Evolutionary conservation across 1,284 basidiomycete species (phyloP).

Genomic region (Cystobasidium slooffiae): DNA sequence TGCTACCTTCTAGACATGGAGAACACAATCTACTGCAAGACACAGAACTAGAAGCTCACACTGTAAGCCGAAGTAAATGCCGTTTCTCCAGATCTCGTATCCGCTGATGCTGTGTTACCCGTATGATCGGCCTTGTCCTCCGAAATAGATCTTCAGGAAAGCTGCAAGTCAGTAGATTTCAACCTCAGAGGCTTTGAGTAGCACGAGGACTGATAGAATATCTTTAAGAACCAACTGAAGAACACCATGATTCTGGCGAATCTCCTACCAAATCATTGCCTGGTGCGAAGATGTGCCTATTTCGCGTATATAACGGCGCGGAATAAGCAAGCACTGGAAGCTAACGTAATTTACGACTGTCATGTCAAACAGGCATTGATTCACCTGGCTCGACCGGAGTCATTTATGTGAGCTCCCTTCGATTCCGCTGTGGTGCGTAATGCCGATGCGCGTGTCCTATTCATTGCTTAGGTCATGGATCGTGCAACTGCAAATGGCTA

Average conservation of each 20-base stretch:
- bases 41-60: slow-evolving; percentile 25
- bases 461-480: slow-evolving; percentile 27
- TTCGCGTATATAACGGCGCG: not conserved
- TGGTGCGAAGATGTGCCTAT: not conserved
- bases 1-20: not conserved
- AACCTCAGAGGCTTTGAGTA: not conserved
- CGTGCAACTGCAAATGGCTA: slow-evolving; percentile 43
- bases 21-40: slow-evolving; percentile 12
- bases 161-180: slow-evolving; percentile 9
- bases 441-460: not conserved
- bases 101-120: not conserved
- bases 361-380: slow-evolving; percentile 15
- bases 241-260: not conserved
- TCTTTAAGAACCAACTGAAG: slow-evolving; percentile 1
- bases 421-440: not conserved
- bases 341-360: not conserved
- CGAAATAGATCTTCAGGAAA: slow-evolving; percentile 13
- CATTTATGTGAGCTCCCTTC: slow-evolving; percentile 25
- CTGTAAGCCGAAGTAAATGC: slow-evolving; percentile 5
- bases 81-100: not conserved
- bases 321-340: not conserved
- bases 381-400: slow-evolving; percentile 42
- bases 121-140: not conserved
- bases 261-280: not conserved
- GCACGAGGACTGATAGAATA: no score